Evolutionary conservation across 805 yeast genomes (phyloP), one percentile per base, ranked within the genome.

Genomic region (Dipodascopsis uninucleata): DNA sequence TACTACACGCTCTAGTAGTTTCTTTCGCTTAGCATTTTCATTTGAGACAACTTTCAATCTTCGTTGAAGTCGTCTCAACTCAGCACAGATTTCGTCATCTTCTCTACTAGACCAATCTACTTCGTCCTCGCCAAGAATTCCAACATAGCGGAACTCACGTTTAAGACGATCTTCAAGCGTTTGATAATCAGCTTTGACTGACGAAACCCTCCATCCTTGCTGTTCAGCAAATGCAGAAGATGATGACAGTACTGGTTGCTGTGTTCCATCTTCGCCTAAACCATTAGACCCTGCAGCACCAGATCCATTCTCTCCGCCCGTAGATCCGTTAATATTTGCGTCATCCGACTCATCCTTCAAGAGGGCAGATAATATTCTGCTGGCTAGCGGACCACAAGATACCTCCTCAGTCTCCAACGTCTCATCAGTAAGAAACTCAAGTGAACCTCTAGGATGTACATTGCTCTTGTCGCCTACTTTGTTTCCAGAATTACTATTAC

Each of bases 31-130:
- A 45, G 79, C 74, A 62, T 93, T 93, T 45, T 76, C 70, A 20
- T 68, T 70, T 3, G 81, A 75, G 0, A 82, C 80, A 17, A 71
- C 74, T 52, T 73, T 76, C 47, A 93, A 69, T 46, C 83, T 79
- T 35, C 69, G 68, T 60, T 93, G 97, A 39, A 90, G 68, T 12
- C 62, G 63, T 47, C 98, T 72, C 50, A 93, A 68, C 60, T 90
- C 97, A 0, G 82, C 79, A 51, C 94, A 82, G 3, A 93, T 78
- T 64, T 93, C 97, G 66, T 93, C 99, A 63, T 93, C 99, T 60
- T 93, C 96, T 46, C 84, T 76, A 31, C 80, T 79, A 1, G 53
- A 20, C 58, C 56, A 55, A 18, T 59, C 71, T 61, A 61, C 68
- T 31, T 46, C 72, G 31, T 71, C 77, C 48, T 82, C 84, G 79